phyloP scores from a whole-genome alignment of 2,329 filamentous ascomycete genomes.

The Claviceps maximensis region DNA sequence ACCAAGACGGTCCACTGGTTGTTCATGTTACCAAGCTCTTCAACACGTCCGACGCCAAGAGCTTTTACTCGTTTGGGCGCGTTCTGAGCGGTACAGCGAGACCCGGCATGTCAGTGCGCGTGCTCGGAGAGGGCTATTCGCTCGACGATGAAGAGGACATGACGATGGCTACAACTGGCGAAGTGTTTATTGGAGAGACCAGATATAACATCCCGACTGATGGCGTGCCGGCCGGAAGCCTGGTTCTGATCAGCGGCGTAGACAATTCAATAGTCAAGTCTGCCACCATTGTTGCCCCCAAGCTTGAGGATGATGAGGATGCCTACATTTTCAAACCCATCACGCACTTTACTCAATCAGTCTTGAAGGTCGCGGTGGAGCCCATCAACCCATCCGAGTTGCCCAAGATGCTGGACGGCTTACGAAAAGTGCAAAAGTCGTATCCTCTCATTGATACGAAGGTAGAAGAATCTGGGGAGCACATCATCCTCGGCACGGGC shows the following conservation, averaged over 20 bases:
- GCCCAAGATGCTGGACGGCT: conserved; percentile 95
- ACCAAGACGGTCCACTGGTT: conserved; percentile 84
- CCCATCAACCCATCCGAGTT: conserved; percentile 96
- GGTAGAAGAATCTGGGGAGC: conserved; percentile 94
- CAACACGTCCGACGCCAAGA: conserved; percentile 78
- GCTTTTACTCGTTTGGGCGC: conserved; percentile 79
- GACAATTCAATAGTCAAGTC: conserved; percentile 99
- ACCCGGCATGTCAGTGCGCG: conserved; percentile 70
- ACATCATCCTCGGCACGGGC: conserved; percentile 86
- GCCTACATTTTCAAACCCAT: conserved; percentile 92
- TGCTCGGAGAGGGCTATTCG: conserved; percentile 90
- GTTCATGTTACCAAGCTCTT: conserved; percentile 89
- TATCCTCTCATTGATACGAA: conserved; percentile 94
- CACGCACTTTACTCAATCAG: conserved; percentile 89
- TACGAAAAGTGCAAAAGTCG: conserved; percentile 95
- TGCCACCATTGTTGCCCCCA: conserved; percentile 73
- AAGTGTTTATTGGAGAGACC: conserved; percentile 84
- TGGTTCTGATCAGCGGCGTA: conserved; percentile 80
- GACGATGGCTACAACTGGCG: conserved; percentile 68
- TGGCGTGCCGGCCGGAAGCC: conserved; percentile 86
- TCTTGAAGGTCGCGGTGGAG: conserved; percentile 95
- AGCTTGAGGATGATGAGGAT: conserved; percentile 75
- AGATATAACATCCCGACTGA: conserved; percentile 86
- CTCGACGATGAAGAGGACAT: conserved; percentile 98
- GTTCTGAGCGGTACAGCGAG: conserved; percentile 85